phyloP scores from a whole-genome alignment of 2,329 filamentous ascomycete species.

The Ophiostoma ulmi region DNA sequence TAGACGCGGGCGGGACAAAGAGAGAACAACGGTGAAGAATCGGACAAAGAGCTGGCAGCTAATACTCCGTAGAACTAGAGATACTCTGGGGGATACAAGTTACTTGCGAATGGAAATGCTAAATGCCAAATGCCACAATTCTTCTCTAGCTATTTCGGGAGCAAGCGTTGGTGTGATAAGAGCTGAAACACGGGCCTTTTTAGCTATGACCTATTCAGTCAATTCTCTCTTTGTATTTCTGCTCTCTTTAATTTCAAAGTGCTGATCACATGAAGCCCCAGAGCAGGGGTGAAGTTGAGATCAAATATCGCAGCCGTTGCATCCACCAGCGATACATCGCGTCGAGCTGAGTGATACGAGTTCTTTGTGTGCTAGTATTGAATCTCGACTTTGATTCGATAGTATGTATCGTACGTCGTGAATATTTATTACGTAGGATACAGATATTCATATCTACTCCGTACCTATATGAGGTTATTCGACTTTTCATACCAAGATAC shows the following conservation, averaged over 20 bases:
- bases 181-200: slow-evolving; percentile 11
- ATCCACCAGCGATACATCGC: slow-evolving; percentile 9
- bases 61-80: neutral
- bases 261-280: slow-evolving; percentile 10
- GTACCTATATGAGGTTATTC: neutral
- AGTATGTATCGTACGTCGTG: too few species aligned
- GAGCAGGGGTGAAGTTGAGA: neutral
- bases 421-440: too few species aligned
- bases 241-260: neutral
- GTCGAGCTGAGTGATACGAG: slow-evolving; percentile 3
- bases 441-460: neutral
- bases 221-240: neutral
- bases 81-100: neutral
- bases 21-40: slow-evolving; percentile 11
- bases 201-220: neutral
- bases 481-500: slow-evolving; percentile 10
- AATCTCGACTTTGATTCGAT: too few species aligned
- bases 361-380: neutral
- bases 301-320: slow-evolving; percentile 5
- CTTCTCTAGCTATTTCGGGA: neutral
- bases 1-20: slow-evolving; percentile 4
- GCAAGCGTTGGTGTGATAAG: slow-evolving; percentile 11
- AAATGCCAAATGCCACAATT: neutral
- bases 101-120: neutral
- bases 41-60: neutral